phyloP scores from a whole-genome alignment of 495 filamentous ascomycete genomes.

The Penicillium coprophilum region DNA sequence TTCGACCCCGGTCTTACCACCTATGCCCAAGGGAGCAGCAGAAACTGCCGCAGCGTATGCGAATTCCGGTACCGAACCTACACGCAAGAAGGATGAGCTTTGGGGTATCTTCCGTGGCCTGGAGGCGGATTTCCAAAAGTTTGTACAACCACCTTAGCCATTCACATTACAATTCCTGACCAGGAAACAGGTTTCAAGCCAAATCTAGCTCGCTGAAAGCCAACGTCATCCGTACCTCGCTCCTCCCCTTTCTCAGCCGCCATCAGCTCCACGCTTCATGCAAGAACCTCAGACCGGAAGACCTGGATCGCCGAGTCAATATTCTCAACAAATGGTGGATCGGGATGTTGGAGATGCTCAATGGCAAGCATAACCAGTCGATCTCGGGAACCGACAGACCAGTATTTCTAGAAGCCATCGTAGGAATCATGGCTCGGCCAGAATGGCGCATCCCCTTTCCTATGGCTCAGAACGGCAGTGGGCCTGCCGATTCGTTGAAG shows the following conservation, averaged over 20 bases:
- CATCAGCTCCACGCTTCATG: constrained; percentile 71
- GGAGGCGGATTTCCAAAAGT: constrained; percentile 82
- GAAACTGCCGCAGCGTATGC: constrained; percentile 35
- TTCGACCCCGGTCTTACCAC: constrained; percentile 49
- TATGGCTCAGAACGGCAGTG: constrained; percentile 34
- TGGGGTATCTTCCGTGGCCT: constrained; percentile 81
- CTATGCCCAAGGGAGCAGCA: constrained; percentile 47
- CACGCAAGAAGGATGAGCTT: constrained; percentile 76
- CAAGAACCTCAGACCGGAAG: constrained; percentile 68
- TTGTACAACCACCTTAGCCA: constrained; percentile 18
- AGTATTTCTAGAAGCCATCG: constrained; percentile 75
- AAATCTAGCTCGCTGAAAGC: constrained; percentile 76
- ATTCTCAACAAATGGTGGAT: constrained; percentile 97
- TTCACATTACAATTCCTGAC: constrained; percentile 16
- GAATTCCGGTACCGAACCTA: constrained; percentile 41
- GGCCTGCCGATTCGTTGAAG: constrained; percentile 31
- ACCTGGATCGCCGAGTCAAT: constrained; percentile 77
- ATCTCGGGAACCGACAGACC: constrained; percentile 79
- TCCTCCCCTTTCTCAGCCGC: constrained; percentile 81
- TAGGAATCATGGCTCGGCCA: constrained; percentile 84
- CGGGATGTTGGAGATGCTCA: constrained; percentile 81
- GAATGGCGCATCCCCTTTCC: constrained; percentile 82
- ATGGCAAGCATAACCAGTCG: constrained; percentile 67
- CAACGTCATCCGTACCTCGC: constrained; percentile 70
- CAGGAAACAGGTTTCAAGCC: constrained; percentile 60